These are phyloP conservation scores for Daldinia sp. DNA, from an alignment of 2,329 filamentous ascomycete genomes.

Conservation along the genomic window DNA sequence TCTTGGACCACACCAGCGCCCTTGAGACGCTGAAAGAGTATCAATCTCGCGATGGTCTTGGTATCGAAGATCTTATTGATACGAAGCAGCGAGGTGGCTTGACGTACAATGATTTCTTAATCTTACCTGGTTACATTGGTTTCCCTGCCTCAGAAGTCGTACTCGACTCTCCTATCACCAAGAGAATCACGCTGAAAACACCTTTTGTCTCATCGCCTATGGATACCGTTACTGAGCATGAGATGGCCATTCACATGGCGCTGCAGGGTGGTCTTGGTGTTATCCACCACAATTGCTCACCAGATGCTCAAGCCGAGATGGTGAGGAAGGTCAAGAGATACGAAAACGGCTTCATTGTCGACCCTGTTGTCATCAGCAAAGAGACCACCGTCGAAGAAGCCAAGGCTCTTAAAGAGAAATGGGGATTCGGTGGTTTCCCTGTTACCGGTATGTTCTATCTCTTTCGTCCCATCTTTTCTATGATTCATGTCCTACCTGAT, in stretches of 20 bases:
- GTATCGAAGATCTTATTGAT: conserved; percentile 88
- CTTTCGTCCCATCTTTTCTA: conserved; percentile 12
- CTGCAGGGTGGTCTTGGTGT: conserved; percentile 90
- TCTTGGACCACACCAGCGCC: conserved; percentile 80
- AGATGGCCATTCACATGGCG: conserved; percentile 99
- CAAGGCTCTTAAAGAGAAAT: conserved; percentile 93
- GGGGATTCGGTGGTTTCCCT: conserved; percentile 98
- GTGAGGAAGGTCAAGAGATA: conserved; percentile 98
- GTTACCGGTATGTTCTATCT: conserved; percentile 84
- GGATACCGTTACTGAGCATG: conserved; percentile 99
- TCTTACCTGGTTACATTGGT: conserved; percentile 97
- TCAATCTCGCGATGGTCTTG: conserved; percentile 83
- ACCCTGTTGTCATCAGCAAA: conserved; percentile 91
- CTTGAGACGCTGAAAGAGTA: conserved; percentile 87
- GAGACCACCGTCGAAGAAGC: conserved; percentile 91
- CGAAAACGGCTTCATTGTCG: conserved; percentile 98
- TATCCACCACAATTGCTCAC: conserved; percentile 99
- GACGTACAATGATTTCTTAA: conserved; percentile 98
- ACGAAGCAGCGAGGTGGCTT: conserved; percentile 91
- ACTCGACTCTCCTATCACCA: conserved; percentile 93
- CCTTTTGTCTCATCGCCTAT: conserved; percentile 98
- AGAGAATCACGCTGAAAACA: conserved; percentile 94
- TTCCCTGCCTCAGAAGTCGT: conserved; percentile 91
- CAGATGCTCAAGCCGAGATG: conserved; percentile 98
- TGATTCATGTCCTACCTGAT: conserved; percentile 11